Evolutionary conservation across 2,329 filamentous ascomycete species (phyloP).

Genomic region (Camillea tinctor): DNA sequence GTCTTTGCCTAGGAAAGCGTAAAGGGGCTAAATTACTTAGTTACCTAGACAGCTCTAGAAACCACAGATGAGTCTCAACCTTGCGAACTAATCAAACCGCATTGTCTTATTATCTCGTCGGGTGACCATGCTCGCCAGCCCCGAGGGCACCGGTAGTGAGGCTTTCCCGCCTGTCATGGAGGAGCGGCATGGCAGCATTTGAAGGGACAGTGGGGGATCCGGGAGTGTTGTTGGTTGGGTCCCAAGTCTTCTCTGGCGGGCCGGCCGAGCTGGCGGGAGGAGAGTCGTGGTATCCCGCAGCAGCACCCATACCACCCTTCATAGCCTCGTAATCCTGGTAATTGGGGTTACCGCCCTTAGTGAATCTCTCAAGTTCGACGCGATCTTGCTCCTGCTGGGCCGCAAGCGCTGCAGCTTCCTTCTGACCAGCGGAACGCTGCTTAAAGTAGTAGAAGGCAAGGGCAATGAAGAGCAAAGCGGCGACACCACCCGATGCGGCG

Average conservation of each 20-base stretch:
- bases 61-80: background rate
- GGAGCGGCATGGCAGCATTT: slow-evolving; percentile 25
- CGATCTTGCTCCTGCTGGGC: slow-evolving; percentile 47
- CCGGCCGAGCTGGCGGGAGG: slow-evolving; percentile 22
- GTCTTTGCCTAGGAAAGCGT: background rate
- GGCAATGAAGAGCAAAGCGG: slow-evolving; percentile 29
- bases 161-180: slow-evolving; percentile 15
- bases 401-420: slow-evolving; percentile 48
- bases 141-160: background rate
- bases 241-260: slow-evolving; percentile 32
- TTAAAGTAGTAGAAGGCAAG: slow-evolving; percentile 54
- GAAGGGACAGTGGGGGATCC: background rate
- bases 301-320: slow-evolving; percentile 28
- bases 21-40: too few species aligned
- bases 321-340: slow-evolving; percentile 38
- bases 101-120: background rate
- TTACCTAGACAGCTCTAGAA: background rate
- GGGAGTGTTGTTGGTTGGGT: slow-evolving; percentile 17
- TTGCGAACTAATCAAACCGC: background rate
- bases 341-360: slow-evolving; percentile 49
- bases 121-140: background rate
- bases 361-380: slow-evolving; percentile 50
- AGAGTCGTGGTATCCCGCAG: slow-evolving; percentile 35
- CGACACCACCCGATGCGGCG: slow-evolving; percentile 45
- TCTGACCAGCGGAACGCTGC: slow-evolving; percentile 51